Evolutionary conservation across 2,329 filamentous ascomycete genomes (phyloP).

Genomic region (Hymenoscyphus occultus): DNA sequence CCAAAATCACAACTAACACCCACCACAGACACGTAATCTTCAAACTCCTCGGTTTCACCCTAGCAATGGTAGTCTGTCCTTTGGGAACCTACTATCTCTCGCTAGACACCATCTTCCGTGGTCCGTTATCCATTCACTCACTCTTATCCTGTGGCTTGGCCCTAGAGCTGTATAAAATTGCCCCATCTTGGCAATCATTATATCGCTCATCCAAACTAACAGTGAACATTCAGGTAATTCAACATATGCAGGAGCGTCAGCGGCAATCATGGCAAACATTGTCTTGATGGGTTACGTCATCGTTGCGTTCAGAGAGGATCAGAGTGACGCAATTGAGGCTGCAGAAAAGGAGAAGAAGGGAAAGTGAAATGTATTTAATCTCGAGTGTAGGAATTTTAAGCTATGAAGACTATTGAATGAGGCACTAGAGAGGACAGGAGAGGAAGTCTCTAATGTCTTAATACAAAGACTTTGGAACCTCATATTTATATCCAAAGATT

Average conservation of each 20-base stretch:
- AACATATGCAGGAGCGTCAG: slow-evolving; percentile 79
- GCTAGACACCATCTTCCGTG: slow-evolving; percentile 72
- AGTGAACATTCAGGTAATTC: slow-evolving; percentile 64
- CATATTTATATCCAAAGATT: not conserved
- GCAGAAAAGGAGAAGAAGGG: slow-evolving; percentile 43
- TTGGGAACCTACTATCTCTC: slow-evolving; percentile 87
- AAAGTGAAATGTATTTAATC: slow-evolving; percentile 3
- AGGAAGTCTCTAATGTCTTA: not conserved
- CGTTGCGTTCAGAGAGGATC: slow-evolving; percentile 87
- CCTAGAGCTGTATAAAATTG: not conserved
- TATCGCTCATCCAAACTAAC: no score
- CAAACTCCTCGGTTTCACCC: slow-evolving; percentile 86
- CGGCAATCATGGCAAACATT: slow-evolving; percentile 86
- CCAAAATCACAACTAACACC: slow-evolving; percentile 17
- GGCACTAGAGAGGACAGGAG: not conserved
- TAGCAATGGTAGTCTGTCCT: slow-evolving; percentile 85
- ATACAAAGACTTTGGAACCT: not conserved
- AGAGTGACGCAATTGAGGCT: slow-evolving; percentile 41
- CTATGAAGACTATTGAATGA: not conserved
- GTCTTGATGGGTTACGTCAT: slow-evolving; percentile 88
- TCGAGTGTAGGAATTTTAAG: not conserved
- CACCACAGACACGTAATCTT: slow-evolving; percentile 70
- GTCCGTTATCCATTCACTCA: slow-evolving; percentile 45
- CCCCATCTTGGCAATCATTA: not conserved
- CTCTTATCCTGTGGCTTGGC: not conserved